Conservation (phyloP, 2,329 filamentous ascomycete species). For the Diaporthe eres region DNA sequence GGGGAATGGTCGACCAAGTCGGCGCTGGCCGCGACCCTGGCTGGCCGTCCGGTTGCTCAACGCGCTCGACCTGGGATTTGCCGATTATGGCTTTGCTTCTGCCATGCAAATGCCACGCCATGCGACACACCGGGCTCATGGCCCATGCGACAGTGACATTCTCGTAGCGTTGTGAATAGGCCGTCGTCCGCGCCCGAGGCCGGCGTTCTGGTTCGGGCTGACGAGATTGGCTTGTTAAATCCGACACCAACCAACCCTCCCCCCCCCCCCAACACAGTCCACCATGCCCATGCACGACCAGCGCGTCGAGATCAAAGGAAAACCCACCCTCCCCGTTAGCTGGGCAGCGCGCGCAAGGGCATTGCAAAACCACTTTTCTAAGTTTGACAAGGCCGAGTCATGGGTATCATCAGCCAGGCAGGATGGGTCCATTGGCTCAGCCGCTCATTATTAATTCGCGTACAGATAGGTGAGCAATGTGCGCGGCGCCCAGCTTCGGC, state of each 20-base stretch:
- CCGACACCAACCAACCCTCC: neutral
- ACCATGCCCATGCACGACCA: neutral
- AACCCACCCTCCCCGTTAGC: neutral
- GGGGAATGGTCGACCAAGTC: neutral
- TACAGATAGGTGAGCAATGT: neutral
- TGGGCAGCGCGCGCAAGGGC: constrained; percentile 11
- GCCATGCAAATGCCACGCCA: neutral
- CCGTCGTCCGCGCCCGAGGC: neutral
- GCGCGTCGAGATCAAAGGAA: neutral
- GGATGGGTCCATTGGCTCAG: neutral
- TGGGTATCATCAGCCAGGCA: constrained; percentile 11
- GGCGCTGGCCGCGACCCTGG: neutral
- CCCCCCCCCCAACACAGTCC: neutral
- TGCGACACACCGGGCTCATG: constrained; percentile 9
- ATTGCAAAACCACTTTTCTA: constrained; percentile 26
- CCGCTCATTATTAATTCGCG: constrained; percentile 4
- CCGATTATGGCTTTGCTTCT: constrained; percentile 1
- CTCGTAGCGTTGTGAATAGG: neutral
- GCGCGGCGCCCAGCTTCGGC: constrained; percentile 21
- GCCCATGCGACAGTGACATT: neutral
- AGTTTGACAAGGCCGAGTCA: constrained; percentile 33
- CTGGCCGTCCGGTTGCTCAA: neutral
- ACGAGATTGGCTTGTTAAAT: constrained; percentile 3
- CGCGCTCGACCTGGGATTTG: neutral
- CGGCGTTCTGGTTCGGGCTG: neutral